Evolutionary conservation across 2,329 filamentous ascomycete species (phyloP), one percentile per base, ranked within the genome.

Genomic region (Ilyonectria mors-panacis): DNA sequence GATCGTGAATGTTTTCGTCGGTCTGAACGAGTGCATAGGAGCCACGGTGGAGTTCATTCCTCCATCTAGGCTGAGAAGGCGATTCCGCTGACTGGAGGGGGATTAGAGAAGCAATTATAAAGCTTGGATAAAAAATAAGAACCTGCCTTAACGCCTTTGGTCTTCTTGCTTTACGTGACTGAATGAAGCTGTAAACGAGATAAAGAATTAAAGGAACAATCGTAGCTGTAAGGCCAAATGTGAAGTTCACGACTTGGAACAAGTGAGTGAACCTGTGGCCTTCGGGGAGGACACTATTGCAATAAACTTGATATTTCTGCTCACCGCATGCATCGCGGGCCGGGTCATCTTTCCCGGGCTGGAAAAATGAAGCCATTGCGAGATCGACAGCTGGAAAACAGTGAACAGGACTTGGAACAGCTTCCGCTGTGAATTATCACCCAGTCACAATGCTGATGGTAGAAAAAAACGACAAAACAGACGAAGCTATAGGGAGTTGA

Each of bases 301-400:
- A 65, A 35, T 65, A 65, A 10, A 65, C 44, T 13, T 65, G n/a
- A 3, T 57, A 61, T 15, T 37, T 47, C 39, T 48, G 51, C 12
- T 53, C 19, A 26, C 48, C 57, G 37, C 63, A 65, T 1, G 55
- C 57, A n/a, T 56, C 51, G 9, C 48, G 13, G 53, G 57, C 35
- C 17, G 63, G 57, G 44, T 65, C 51, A 56, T 61, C 35, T 51
- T 61, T 37, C 42, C 63, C 63, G 8, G 63, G 63, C 44, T 65
- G 63, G 19, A 65, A 61, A 42, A 65, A 65, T 4, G 63, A 65
- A 48, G 63, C 63, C 63, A 65, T 65, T 21, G 26, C 51, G 55
- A 28, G 23, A 15, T 45, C 12, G 19, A 45, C 23, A 35, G 19
- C 15, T 13, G 28, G 23, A 35, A 35, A 64, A 58, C 4, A 55